Percentiles rank a stretch among this genome's conserved stretches.
Evolutionary conservation across 192 early-diverging fungal genomes (phyloP).

Genomic region (Coemansia biformis): DNA sequence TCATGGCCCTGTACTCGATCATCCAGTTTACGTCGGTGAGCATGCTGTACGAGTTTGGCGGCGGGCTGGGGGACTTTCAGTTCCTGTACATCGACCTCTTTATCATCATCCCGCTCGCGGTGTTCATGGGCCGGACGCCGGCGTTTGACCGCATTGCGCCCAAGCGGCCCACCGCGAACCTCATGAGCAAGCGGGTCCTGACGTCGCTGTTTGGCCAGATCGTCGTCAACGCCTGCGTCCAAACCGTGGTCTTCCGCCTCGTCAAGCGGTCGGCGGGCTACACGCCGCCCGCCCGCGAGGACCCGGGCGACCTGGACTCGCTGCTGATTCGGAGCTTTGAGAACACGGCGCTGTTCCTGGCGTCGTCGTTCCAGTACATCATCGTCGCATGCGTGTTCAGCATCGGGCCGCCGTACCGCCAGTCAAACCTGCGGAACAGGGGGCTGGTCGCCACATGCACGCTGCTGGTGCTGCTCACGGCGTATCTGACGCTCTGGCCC

Average conservation of each 20-base stretch:
- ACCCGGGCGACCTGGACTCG: conserved; percentile 55
- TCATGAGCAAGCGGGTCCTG: conserved; percentile 87
- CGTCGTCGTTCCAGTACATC: conserved; percentile 92
- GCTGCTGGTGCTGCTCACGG: conserved; percentile 66
- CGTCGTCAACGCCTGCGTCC: conserved; percentile 74
- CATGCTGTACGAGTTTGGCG: conserved; percentile 80
- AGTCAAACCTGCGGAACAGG: conserved; percentile 75
- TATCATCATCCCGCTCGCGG: conserved; percentile 81
- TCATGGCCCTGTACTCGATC: conserved; percentile 94
- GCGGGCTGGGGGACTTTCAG: conserved; percentile 90
- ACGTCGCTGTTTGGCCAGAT: conserved; percentile 88
- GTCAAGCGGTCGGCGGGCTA: conserved; percentile 77
- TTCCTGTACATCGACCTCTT: conserved; percentile 94
- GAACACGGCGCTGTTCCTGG: conserved; percentile 86
- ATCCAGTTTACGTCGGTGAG: conserved; percentile 96
- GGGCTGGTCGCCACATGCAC: conserved; percentile 26
- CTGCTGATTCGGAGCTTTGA: conserved; percentile 75
- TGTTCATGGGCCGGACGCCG: conserved; percentile 87
- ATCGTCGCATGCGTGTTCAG: conserved; percentile 85
- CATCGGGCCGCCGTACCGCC: conserved; percentile 93
- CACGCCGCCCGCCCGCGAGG: conserved; percentile 45
- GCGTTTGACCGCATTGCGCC: conserved; percentile 65
- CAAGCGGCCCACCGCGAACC: conserved; percentile 84
- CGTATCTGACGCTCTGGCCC: conserved; percentile 54
- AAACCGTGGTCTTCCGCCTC: conserved; percentile 64